Evolutionary conservation across 768 basidiomycete genomes (phyloP).

Genomic region (Lactarius psammicola): DNA sequence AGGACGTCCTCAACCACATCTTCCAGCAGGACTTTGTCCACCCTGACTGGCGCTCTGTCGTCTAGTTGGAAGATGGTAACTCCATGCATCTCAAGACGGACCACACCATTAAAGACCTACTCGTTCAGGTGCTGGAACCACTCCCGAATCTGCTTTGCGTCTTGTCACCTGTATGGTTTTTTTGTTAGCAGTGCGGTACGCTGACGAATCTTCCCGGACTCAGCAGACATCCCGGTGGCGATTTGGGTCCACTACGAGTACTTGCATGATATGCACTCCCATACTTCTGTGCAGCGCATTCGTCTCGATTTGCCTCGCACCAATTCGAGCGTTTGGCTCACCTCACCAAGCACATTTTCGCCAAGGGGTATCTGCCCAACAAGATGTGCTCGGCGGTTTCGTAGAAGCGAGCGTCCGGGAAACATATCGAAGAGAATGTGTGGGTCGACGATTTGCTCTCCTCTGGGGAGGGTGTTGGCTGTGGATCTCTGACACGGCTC

Average conservation of each 20-base stretch:
- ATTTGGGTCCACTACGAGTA: constrained; percentile 47
- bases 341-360: constrained; percentile 48
- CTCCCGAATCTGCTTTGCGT: constrained; percentile 44
- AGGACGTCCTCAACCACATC: constrained; percentile 47
- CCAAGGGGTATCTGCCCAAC: constrained; percentile 38
- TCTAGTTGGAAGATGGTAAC: constrained; percentile 47
- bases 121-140: constrained; percentile 42
- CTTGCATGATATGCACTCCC: constrained; percentile 36
- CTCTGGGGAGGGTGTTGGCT: constrained; percentile 35
- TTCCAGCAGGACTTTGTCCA: constrained; percentile 50
- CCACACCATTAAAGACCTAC: constrained; percentile 38
- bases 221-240: constrained; percentile 42
- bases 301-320: constrained; percentile 37
- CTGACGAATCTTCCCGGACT: not conserved
- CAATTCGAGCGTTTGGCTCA: constrained; percentile 43
- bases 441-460: constrained; percentile 33
- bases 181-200: not conserved
- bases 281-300: constrained; percentile 43
- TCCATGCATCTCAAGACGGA: constrained; percentile 40
- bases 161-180: constrained; percentile 43
- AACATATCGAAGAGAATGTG: constrained; percentile 33
- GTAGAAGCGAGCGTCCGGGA: constrained; percentile 44
- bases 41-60: constrained; percentile 41
- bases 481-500: constrained; percentile 26
- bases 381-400: constrained; percentile 41